Evolutionary conservation across 2,329 filamentous ascomycete genomes (phyloP).

Genomic region (Aspergillus latus): DNA sequence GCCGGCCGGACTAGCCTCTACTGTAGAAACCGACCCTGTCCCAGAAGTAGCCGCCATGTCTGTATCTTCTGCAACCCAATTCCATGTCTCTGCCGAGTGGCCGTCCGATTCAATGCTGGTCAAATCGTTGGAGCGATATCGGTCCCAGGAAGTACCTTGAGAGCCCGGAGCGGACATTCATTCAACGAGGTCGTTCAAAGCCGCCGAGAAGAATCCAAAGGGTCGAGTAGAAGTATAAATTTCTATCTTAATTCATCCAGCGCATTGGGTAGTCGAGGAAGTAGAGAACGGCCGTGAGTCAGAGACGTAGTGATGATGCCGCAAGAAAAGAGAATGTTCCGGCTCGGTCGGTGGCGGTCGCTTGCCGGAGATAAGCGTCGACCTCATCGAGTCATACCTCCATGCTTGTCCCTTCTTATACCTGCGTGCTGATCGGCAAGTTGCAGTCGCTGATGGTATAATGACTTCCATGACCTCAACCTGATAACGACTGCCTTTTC

Average conservation of each 20-base stretch:
- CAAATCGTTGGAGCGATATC: constrained; percentile 23
- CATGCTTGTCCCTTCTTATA: neutral
- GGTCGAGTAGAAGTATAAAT: neutral
- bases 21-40: constrained; percentile 24
- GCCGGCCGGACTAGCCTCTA: constrained; percentile 23
- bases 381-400: neutral
- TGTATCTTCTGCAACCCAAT: constrained; percentile 32
- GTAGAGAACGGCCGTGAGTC: constrained; percentile 4
- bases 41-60: constrained; percentile 35
- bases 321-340: constrained; percentile 23
- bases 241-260: neutral
- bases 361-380: constrained; percentile 18
- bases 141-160: constrained; percentile 26
- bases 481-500: neutral
- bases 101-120: constrained; percentile 14
- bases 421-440: neutral
- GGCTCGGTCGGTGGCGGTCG: constrained; percentile 26
- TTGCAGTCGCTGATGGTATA: neutral
- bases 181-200: constrained; percentile 9
- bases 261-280: neutral
- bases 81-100: constrained; percentile 29
- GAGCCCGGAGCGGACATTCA: constrained; percentile 30
- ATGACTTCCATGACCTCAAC: neutral
- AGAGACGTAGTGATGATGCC: constrained; percentile 14
- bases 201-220: neutral